Evolutionary conservation across 768 basidiomycete genomes (phyloP), one percentile per base, ranked within the genome.

Genomic region (Lactifluus volemus): DNA sequence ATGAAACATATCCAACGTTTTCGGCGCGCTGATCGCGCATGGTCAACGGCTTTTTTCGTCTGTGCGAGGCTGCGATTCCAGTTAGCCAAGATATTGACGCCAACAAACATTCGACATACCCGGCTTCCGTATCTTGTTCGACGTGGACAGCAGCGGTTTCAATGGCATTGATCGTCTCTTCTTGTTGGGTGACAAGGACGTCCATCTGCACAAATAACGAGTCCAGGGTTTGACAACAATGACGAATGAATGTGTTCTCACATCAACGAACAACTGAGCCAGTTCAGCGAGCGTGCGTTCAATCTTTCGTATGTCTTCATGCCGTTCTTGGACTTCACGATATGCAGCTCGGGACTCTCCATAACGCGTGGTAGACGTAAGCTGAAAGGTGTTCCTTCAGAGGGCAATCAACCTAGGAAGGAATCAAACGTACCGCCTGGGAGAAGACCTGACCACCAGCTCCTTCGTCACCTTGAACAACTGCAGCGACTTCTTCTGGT

Each of bases 1-100:
- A 79, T 74, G 72, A 93, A 92, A 73, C 89, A 94, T 74, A 88
- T 88, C 88, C 88, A 91, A 62, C 91, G 84, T 74, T 86, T 91
- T 69, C 82, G 84, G 60, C 93, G 82, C 9, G 89, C 89, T 29
- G 78, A 73, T 12, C 84, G 77, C 0, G 88, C 89, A 63, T 82
- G 82, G 47, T 78, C 73, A 45, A 91, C 85, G 1, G 92, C 92
- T 49, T 78, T 75, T 50, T 82, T 79, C 9, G 85, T 87, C 58
- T 89, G 78, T 49, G 78, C 71, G 42, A 82, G 68, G 42, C 89
- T 92, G 54, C 11, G 55, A 32, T 45, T 45, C 21, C 4, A 34
- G 29, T 52, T 41, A 53, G 45, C 29, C 55, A 53, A 52, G 30
- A 10, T 49, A 49, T 19, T 21, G 25, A 25, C 15, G 14, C 17